Percentiles rank a stretch among this genome's conserved stretches.
These are phyloP conservation scores for Daucus carota DNA, from an alignment of 129 eudicot genomes.

Conservation along the genomic window DNA sequence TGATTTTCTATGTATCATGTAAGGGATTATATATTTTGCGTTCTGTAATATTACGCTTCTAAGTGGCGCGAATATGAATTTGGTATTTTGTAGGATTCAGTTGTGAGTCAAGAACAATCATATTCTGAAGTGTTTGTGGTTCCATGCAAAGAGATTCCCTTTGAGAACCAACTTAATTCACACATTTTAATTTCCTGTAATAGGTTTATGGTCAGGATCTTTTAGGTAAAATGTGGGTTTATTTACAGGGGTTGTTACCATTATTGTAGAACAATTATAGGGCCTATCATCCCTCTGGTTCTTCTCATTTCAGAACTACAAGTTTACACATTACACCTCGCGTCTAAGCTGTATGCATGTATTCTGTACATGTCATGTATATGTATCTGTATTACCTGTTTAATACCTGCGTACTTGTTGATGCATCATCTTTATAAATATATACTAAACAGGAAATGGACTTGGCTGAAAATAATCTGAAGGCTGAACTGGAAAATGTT, in stretches of 20 bases:
- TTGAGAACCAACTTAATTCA: not conserved
- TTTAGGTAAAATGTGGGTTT: not conserved
- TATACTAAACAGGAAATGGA: slow-evolving; percentile 15
- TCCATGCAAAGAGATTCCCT: not conserved
- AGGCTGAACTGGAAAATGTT: slow-evolving; percentile 8
- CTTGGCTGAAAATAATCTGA: slow-evolving; percentile 33
- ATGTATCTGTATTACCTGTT: not conserved
- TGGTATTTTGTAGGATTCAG: not conserved
- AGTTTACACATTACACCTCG: not conserved
- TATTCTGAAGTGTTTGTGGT: not conserved
- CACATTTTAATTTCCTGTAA: not conserved
- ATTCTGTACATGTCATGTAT: not conserved
- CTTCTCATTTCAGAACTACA: not conserved
- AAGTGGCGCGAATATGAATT: too few species aligned
- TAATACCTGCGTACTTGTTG: too few species aligned
- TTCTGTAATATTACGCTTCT: too few species aligned
- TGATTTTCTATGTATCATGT: not conserved
- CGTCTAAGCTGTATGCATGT: not conserved
- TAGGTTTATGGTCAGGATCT: not conserved
- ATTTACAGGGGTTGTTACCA: not conserved
- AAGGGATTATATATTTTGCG: too few species aligned
- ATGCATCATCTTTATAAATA: slow-evolving; percentile 38
- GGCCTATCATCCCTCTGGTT: not conserved
- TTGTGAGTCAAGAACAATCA: not conserved
- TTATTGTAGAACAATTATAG: not conserved